phyloP scores from a whole-genome alignment of 1,284 basidiomycete species.

The Trametes polyzona region DNA sequence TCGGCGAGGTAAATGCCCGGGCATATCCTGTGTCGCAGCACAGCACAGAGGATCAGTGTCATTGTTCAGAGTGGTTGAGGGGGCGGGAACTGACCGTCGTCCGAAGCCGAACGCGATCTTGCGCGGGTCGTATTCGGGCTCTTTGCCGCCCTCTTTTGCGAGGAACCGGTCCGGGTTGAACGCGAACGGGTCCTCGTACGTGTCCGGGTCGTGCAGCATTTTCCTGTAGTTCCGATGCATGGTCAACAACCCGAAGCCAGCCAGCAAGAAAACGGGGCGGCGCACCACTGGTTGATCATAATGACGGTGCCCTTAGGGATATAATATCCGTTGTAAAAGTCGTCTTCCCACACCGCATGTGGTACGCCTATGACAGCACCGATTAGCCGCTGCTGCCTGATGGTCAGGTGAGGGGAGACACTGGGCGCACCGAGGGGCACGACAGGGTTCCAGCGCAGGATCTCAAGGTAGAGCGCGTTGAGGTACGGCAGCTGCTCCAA shows the following conservation, averaged over 20 bases:
- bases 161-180: slow-evolving; percentile 38
- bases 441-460: slow-evolving; percentile 34
- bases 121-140: slow-evolving; percentile 29
- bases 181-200: slow-evolving; percentile 32
- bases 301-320: slow-evolving; percentile 36
- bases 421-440: slow-evolving; percentile 33
- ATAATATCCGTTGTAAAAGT: slow-evolving; percentile 33
- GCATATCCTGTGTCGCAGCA: slow-evolving; percentile 20
- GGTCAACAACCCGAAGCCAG: not conserved
- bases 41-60: not conserved
- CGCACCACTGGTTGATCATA: slow-evolving; percentile 32
- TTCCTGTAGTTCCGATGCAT: slow-evolving; percentile 22
- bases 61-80: not conserved
- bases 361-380: slow-evolving; percentile 27
- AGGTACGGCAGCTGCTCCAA: slow-evolving; percentile 35
- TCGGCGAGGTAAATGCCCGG: slow-evolving; percentile 37
- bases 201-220: slow-evolving; percentile 33
- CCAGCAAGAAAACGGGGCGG: not conserved
- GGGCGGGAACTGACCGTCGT: slow-evolving; percentile 31
- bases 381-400: no score
- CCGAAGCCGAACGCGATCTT: slow-evolving; percentile 35
- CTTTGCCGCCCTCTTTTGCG: slow-evolving; percentile 12
- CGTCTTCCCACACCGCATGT: slow-evolving; percentile 33
- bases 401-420: no score
- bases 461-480: slow-evolving; percentile 36